phyloP scores from a whole-genome alignment of 2,329 filamentous ascomycete species.

The Thielaviopsis musarum region DNA sequence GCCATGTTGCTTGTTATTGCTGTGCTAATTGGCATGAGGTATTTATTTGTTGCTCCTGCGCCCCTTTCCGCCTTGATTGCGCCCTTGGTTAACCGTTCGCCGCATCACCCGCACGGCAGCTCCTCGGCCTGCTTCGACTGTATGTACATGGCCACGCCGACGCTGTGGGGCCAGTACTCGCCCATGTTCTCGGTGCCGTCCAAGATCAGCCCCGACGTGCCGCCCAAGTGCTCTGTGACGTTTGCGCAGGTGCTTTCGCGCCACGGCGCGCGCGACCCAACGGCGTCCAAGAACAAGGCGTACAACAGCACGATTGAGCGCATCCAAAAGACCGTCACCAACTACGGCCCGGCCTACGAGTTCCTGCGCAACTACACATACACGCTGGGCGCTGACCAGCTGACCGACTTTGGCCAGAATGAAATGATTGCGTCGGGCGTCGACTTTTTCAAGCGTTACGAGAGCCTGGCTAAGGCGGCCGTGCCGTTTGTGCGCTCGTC shows the following conservation, averaged over 20 bases:
- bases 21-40: slow-evolving; percentile 9
- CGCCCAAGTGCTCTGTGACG: slow-evolving; percentile 52
- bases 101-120: neutral
- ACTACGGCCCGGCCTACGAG: slow-evolving; percentile 45
- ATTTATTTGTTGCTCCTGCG: neutral
- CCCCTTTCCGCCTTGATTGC: neutral
- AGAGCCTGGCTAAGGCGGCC: slow-evolving; percentile 35
- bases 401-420: slow-evolving; percentile 48
- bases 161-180: slow-evolving; percentile 71
- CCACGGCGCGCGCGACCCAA: slow-evolving; percentile 74
- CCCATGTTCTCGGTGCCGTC: slow-evolving; percentile 66
- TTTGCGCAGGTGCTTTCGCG: slow-evolving; percentile 71
- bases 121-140: slow-evolving; percentile 1
- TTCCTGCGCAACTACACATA: slow-evolving; percentile 63
- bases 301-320: slow-evolving; percentile 49
- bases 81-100: neutral
- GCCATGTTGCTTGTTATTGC: neutral
- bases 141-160: slow-evolving; percentile 4
- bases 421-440: slow-evolving; percentile 59
- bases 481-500: slow-evolving; percentile 59
- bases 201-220: slow-evolving; percentile 41
- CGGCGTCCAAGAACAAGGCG: slow-evolving; percentile 41
- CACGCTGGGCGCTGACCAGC: slow-evolving; percentile 48
- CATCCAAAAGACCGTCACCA: slow-evolving; percentile 40
- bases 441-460: slow-evolving; percentile 61